phyloP scores from a whole-genome alignment of 108 stramenopile genomes.

The Poteriospumella lacustris region DNA sequence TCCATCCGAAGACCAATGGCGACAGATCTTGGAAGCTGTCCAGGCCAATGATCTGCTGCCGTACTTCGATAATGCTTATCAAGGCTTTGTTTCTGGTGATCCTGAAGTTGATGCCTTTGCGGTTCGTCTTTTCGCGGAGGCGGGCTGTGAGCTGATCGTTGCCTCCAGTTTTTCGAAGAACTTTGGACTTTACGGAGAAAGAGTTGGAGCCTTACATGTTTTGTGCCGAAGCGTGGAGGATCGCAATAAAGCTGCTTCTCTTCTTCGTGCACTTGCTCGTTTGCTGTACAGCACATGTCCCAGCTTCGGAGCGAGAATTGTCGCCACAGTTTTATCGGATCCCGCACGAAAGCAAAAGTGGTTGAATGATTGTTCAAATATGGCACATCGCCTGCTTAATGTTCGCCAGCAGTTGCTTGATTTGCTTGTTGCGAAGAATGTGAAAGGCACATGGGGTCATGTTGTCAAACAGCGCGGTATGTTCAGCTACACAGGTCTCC shows the following conservation, averaged over 20 bases:
- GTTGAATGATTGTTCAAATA: constrained; percentile 33
- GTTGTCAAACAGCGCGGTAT: constrained; percentile 41
- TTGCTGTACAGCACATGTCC: constrained; percentile 53
- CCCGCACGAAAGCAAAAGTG: constrained; percentile 29
- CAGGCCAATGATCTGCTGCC: constrained; percentile 30
- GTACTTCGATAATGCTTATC: constrained; percentile 59
- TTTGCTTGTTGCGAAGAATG: constrained; percentile 27
- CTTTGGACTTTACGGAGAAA: constrained; percentile 54
- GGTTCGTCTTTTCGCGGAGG: constrained; percentile 37
- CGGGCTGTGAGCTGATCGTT: constrained; percentile 36
- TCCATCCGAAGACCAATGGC: constrained; percentile 68
- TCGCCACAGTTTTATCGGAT: constrained; percentile 30
- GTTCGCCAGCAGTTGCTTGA: constrained; percentile 34
- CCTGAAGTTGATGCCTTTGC: constrained; percentile 35
- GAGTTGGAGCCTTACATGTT: constrained; percentile 44
- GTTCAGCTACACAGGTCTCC: constrained; percentile 44
- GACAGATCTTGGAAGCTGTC: constrained; percentile 37
- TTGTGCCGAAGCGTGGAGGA: constrained; percentile 13
- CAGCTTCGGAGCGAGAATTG: constrained; percentile 33
- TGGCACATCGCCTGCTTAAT: constrained; percentile 31
- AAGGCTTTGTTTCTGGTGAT: constrained; percentile 44
- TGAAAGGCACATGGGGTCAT: constrained; percentile 41
- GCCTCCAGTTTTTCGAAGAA: constrained; percentile 53
- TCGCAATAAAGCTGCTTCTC: not conserved
- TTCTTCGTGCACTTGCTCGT: constrained; percentile 28